A percentile compares a stretch with the other conserved stretches of the same genome.
Conservation (phyloP, 2,329 filamentous ascomycete genomes). For the Neopestalotiopsis clavispora region DNA sequence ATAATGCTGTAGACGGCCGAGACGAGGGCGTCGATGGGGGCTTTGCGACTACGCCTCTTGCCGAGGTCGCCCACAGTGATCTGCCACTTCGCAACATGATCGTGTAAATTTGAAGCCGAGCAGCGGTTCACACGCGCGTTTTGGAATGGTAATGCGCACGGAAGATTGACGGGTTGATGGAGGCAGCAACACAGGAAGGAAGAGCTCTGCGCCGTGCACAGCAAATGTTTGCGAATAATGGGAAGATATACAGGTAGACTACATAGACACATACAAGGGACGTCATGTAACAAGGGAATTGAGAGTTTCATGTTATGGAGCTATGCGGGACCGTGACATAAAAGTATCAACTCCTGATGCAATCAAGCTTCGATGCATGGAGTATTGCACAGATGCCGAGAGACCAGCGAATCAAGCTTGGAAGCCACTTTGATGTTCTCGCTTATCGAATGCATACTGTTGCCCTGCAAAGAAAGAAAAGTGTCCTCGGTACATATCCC, state of each 20-base stretch:
- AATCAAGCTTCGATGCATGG: slow-evolving; percentile 8
- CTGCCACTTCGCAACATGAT: slow-evolving; percentile 36
- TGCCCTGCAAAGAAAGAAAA: neutral
- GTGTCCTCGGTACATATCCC: neutral
- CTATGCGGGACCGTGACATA: slow-evolving; percentile 1
- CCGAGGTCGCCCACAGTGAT: slow-evolving; percentile 27
- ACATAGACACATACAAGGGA: neutral
- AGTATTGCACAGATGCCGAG: slow-evolving; percentile 1
- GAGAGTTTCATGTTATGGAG: slow-evolving; percentile 1
- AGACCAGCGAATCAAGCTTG: slow-evolving; percentile 6
- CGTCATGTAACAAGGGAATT: neutral
- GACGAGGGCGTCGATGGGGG: slow-evolving; percentile 21
- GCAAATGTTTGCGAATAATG: too few relatives aligned
- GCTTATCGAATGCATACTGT: neutral
- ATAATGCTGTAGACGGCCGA: slow-evolving; percentile 11
- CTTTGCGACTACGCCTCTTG: slow-evolving; percentile 22
- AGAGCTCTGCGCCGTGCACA: neutral
- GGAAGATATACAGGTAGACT: too few relatives aligned
- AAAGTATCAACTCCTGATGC: slow-evolving; percentile 10
- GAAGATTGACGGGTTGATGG: neutral
- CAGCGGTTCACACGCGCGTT: neutral
- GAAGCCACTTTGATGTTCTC: neutral
- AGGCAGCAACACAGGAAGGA: neutral
- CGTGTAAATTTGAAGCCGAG: neutral
- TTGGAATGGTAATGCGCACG: neutral